Base-by-base conservation (phyloP, 176 grass and related monocot genomes). In the Hordeum marinum region DNA sequence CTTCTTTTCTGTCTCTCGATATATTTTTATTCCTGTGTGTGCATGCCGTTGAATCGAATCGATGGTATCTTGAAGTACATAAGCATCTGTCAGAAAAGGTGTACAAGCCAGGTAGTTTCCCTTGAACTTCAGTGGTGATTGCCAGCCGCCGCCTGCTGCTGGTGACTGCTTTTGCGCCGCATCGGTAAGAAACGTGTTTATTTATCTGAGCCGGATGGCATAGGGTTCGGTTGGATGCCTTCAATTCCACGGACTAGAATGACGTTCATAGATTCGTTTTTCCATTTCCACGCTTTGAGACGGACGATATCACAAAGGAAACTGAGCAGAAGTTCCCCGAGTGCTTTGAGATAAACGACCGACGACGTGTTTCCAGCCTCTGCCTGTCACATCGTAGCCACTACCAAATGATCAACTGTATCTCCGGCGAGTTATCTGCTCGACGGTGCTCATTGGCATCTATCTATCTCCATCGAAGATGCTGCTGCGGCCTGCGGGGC, bases 11-110 rank as follows among this genome's bases (percentile, higher is more conserved):
- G 18, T 55, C 4, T 34, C 25, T 18, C n/a, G n/a, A 4, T 1
- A 9, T 1, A 3, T 17, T 45, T 13, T 41, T 46, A 15, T 62
- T 41, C 1, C 1, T 46, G 20, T 67, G 61, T 15, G 11, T 34
- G 20, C 60, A 27, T 66, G 42, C 55, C 24, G 61, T 32, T 60
- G 57, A 73, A 88, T 73, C 50, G 57, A 73, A 88, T 73, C 50
- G 35, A 84, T 41, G 27, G 35, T 23, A 34, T 54, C 26, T 27
- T 45, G 25, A 18, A 32, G 31, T 9, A 39, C 52, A 25, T 66
- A 5, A 21, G 46, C 7, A 68, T 21, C 64, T 68, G 1, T 68
- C 20, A 35, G 18, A 15, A 36, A 35, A 66, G 4, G 36, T 20
- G 11, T 24, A 54, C 43, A 46, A 14, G 12, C 12, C 43, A 14